phyloP scores from a whole-genome alignment of 2,329 filamentous ascomycete species.

The Colletotrichum spaethianum region DNA sequence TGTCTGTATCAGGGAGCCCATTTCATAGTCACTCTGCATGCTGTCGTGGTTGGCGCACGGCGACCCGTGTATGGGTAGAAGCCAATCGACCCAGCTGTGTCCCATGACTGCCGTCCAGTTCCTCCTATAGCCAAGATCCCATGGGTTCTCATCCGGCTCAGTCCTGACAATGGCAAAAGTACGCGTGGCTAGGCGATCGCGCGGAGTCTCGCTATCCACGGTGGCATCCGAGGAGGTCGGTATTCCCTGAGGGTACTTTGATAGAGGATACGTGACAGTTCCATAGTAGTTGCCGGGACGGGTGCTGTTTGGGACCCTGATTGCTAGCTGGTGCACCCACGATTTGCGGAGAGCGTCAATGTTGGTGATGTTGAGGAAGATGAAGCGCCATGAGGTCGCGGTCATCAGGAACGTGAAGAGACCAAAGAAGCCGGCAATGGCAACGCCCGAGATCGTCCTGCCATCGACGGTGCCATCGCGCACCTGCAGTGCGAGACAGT shows the following conservation, averaged over 20 bases:
- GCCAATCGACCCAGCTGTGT: slow-evolving; percentile 78
- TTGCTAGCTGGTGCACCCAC: slow-evolving; percentile 80
- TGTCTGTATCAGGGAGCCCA: slow-evolving; percentile 73
- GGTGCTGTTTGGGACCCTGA: slow-evolving; percentile 74
- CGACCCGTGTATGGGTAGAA: slow-evolving; percentile 81
- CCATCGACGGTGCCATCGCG: slow-evolving; percentile 64
- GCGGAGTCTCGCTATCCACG: slow-evolving; percentile 24
- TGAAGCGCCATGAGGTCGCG: slow-evolving; percentile 77
- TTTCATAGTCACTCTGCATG: slow-evolving; percentile 76
- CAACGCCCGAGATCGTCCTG: slow-evolving; percentile 77
- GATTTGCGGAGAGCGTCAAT: slow-evolving; percentile 81
- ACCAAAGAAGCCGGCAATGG: slow-evolving; percentile 78
- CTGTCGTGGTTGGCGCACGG: slow-evolving; percentile 81
- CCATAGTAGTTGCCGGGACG: slow-evolving; percentile 58
- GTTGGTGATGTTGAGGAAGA: slow-evolving; percentile 83
- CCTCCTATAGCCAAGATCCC: slow-evolving; percentile 77
- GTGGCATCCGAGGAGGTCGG: slow-evolving; percentile 18
- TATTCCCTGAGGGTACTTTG: slow-evolving; percentile 44
- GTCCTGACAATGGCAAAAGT: slow-evolving; percentile 87
- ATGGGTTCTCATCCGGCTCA: slow-evolving; percentile 84
- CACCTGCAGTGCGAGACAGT: slow-evolving; percentile 72
- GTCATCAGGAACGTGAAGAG: slow-evolving; percentile 88
- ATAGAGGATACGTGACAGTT: slow-evolving; percentile 73
- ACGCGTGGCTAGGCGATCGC: slow-evolving; percentile 66
- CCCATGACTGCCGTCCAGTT: slow-evolving; percentile 91